phyloP scores from a whole-genome alignment of 352 stramenopile species.

The Lagenidium sp. region DNA sequence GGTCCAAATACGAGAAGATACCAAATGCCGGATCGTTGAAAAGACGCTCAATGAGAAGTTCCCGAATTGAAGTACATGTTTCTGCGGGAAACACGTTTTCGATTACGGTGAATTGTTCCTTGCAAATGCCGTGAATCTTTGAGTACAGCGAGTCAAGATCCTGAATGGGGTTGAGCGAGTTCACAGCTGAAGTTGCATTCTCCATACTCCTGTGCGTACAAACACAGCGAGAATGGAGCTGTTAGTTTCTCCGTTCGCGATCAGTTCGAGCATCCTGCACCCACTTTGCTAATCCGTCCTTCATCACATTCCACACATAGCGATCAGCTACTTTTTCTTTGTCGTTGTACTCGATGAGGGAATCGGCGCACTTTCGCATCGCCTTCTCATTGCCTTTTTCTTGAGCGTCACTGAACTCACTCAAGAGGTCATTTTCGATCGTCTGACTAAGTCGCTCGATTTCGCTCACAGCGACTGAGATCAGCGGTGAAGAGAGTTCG shows the following conservation, averaged over 20 bases:
- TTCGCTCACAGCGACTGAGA: constrained; percentile 44
- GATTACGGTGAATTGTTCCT: constrained; percentile 64
- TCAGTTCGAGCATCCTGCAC: too few relatives aligned
- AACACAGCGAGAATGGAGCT: too few relatives aligned
- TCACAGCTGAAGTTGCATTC: too few relatives aligned
- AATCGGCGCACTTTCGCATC: constrained; percentile 56
- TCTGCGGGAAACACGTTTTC: constrained; percentile 39
- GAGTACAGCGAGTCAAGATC: constrained; percentile 53
- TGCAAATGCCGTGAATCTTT: constrained; percentile 52
- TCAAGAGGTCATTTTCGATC: constrained; percentile 65
- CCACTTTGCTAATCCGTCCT: constrained; percentile 49
- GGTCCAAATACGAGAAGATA: constrained; percentile 66
- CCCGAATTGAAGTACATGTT: constrained; percentile 33
- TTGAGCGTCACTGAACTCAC: constrained; percentile 66
- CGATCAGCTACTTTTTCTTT: constrained; percentile 76
- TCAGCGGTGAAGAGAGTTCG: constrained; percentile 52
- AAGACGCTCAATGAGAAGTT: constrained; percentile 57
- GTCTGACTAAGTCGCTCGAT: constrained; percentile 69
- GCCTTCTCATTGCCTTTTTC: constrained; percentile 30
- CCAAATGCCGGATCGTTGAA: constrained; percentile 78
- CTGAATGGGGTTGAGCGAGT: constrained; percentile 45
- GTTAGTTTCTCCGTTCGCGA: too few relatives aligned
- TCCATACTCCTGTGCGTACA: too few relatives aligned
- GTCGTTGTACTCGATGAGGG: constrained; percentile 75
- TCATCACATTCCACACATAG: constrained; percentile 83